Conservation (phyloP, 176 grass and related monocot genomes). For the Oryza australiensis region DNA sequence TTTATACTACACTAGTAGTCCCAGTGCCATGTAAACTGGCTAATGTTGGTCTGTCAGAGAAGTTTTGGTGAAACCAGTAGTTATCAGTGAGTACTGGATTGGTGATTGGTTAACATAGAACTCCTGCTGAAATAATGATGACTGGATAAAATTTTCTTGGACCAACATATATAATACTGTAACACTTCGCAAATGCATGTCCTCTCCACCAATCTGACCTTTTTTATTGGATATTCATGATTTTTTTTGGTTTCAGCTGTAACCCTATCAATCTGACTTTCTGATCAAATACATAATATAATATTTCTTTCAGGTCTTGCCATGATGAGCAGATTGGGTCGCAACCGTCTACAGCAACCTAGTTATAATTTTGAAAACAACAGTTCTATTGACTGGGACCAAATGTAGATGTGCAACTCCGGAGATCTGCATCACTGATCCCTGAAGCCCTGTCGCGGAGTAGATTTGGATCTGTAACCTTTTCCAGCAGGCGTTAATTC, state of each 20-base stretch:
- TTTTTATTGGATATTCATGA: too few relatives aligned
- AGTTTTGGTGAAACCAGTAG: neutral
- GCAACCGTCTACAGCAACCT: slow-evolving; percentile 71
- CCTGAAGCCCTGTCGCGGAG: neutral
- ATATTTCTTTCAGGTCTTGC: slow-evolving; percentile 70
- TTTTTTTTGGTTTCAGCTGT: neutral
- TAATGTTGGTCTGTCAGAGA: neutral
- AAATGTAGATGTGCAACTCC: slow-evolving; percentile 58
- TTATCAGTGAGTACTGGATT: neutral
- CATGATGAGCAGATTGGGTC: slow-evolving; percentile 72
- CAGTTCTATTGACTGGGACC: slow-evolving; percentile 75
- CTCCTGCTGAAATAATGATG: neutral
- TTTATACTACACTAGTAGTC: neutral
- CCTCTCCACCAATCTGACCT: neutral
- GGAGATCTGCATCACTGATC: neutral
- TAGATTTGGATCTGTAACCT: neutral
- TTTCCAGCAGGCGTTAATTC: slow-evolving; percentile 24
- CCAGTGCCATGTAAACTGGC: neutral
- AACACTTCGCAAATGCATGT: neutral
- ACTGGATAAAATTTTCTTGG: neutral
- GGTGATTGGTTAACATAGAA: neutral
- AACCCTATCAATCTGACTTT: neutral
- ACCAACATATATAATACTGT: neutral
- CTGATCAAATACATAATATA: neutral
- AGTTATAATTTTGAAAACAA: slow-evolving; percentile 63